phyloP scores from a whole-genome alignment of 768 basidiomycete genomes.

The Pulveroboletus ravenelii region DNA sequence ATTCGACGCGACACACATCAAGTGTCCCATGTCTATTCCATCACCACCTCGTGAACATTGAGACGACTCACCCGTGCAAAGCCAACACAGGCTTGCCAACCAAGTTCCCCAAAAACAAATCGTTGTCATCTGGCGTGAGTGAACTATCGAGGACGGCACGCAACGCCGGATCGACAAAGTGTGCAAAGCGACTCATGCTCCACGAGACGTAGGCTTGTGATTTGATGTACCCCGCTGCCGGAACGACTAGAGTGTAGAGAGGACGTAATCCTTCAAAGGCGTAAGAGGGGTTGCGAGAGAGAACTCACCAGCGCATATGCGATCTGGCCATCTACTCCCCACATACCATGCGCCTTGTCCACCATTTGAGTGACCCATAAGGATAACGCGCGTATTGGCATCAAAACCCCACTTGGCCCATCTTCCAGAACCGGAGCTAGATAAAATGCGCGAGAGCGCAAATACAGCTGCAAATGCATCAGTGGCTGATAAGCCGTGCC shows the following conservation, averaged over 20 bases:
- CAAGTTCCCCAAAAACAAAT: slow-evolving; percentile 77
- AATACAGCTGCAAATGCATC: slow-evolving; percentile 66
- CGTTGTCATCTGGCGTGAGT: slow-evolving; percentile 82
- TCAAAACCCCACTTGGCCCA: slow-evolving; percentile 43
- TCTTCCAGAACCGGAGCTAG: slow-evolving; percentile 17
- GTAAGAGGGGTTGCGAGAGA: neutral
- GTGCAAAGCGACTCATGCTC: slow-evolving; percentile 64
- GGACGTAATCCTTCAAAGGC: too few species aligned
- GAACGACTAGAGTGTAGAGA: slow-evolving; percentile 45
- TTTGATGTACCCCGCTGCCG: slow-evolving; percentile 81
- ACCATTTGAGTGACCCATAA: slow-evolving; percentile 92
- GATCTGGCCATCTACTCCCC: slow-evolving; percentile 73
- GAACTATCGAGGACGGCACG: slow-evolving; percentile 70
- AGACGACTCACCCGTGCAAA: slow-evolving; percentile 64
- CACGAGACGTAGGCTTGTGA: slow-evolving; percentile 83
- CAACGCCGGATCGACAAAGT: slow-evolving; percentile 73
- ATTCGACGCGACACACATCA: neutral
- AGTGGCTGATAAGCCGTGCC: slow-evolving; percentile 78
- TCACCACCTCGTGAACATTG: neutral
- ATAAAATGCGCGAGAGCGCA: slow-evolving; percentile 48
- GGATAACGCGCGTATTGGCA: slow-evolving; percentile 42
- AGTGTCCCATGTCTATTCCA: neutral
- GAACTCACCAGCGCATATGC: slow-evolving; percentile 53
- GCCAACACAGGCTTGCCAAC: slow-evolving; percentile 65
- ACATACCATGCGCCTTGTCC: slow-evolving; percentile 88